A percentile compares a stretch with the other conserved stretches of the same genome.
phyloP scores from a whole-genome alignment of 2,329 filamentous ascomycete genomes.

The Scopulariopsis brevicaulis region DNA sequence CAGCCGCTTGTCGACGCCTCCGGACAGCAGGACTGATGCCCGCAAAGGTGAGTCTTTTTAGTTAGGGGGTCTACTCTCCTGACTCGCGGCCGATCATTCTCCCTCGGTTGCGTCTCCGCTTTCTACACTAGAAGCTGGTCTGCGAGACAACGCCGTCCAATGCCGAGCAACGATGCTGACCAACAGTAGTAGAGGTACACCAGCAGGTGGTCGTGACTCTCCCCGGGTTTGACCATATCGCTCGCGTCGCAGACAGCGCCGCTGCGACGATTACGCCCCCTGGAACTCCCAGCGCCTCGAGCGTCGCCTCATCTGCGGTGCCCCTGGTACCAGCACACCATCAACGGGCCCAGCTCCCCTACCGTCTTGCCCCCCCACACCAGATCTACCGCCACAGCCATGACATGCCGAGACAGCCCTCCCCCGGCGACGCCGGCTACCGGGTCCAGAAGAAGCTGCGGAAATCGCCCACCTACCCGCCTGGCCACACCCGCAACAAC shows the following conservation, averaged over 20 bases:
- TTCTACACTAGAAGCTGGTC: neutral
- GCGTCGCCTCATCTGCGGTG: slow-evolving; percentile 5
- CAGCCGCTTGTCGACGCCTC: slow-evolving; percentile 2
- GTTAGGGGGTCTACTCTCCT: neutral
- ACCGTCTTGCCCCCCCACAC: neutral
- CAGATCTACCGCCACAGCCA: neutral
- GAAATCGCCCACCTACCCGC: slow-evolving; percentile 9
- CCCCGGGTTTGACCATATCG: neutral
- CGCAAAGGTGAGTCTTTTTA: neutral
- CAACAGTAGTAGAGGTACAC: neutral
- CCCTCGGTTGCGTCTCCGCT: neutral
- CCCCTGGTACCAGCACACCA: neutral
- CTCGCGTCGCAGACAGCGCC: neutral
- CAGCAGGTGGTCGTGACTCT: neutral
- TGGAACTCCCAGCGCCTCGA: slow-evolving; percentile 10
- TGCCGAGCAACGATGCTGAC: neutral
- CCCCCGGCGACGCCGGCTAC: neutral
- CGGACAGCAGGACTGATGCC: neutral
- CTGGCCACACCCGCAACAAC: slow-evolving; percentile 15
- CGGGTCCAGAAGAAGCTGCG: slow-evolving; percentile 6
- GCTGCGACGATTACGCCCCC: neutral
- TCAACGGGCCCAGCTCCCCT: neutral
- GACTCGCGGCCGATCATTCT: neutral
- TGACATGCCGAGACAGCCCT: neutral
- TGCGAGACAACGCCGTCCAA: neutral